Base-by-base conservation (phyloP, 495 filamentous ascomycete species). In the Aspergillus wentii region DNA sequence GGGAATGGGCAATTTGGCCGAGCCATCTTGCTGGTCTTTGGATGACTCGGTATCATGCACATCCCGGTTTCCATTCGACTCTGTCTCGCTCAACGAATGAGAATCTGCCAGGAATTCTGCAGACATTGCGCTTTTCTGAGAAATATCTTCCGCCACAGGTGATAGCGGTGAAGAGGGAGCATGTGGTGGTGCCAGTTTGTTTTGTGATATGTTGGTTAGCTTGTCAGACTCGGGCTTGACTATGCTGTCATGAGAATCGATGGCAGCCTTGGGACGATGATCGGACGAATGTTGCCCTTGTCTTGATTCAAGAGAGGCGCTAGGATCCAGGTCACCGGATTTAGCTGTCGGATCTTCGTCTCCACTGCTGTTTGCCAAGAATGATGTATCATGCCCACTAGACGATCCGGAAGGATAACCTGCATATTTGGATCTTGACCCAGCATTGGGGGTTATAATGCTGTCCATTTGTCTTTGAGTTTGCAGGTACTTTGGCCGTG, bases 361-460 rank as follows among this genome's bases (percentile, higher is more conserved):
- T 30, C 70, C 74, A 42, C 67, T 73, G 41, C 59, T 72, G 37
- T 74, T 72, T 29, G 66, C 68, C 25, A 75, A 59, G 46, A 74
- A 72, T 9, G 74, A 68, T 6, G 59, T 62, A 44, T 75, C 72
- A 14, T 62, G 51, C 14, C 49, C 35, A 19, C 42, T 41, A 17
- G 49, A 36, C 17, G 56, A 43, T 25, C 33, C 39, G 16, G 51
- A 33, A 33, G 57, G 57, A 35, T 65, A 57, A 34, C 60, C 45
- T 22, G 41, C 55, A 26, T 52, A 46, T 32, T 41, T 57, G 5
- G 49, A 29, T 39, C 56, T 61, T 2, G 52, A 38, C 10, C 21
- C 34, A 14, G 40, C 52, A 8, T 35, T 43, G 23, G 51, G 33
- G 23, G 52, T 44, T 17, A 54, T 48, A 6, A 50, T 41, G 26